These are phyloP conservation scores for Cenchrus fungigraminus DNA, from an alignment of 176 grass and related monocot species.

Conservation along the genomic window DNA sequence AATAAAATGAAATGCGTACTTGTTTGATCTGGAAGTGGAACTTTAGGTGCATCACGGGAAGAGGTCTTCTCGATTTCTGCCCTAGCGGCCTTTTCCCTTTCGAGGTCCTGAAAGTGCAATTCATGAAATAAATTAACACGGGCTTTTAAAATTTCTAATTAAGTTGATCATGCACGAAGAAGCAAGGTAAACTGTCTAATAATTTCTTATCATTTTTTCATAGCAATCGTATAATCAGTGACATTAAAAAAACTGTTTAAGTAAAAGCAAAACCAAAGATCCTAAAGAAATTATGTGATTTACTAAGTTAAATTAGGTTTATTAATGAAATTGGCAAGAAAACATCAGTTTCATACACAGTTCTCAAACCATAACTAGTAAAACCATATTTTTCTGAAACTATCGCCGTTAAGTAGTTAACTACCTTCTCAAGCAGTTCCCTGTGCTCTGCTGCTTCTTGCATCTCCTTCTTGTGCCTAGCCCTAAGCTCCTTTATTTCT, in stretches of 20 bases:
- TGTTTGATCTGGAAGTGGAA: conserved; percentile 66
- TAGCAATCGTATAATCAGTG: neutral
- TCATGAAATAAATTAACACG: conserved; percentile 21
- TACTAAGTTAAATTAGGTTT: neutral
- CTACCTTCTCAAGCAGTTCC: conserved; percentile 92
- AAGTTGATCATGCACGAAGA: conserved; percentile 11
- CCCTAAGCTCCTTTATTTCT: conserved; percentile 89
- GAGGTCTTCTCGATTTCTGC: conserved; percentile 80
- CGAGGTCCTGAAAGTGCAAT: conserved; percentile 75
- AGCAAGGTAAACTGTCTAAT: conserved; percentile 9
- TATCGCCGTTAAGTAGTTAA: conserved; percentile 9
- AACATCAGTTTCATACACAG: conserved; percentile 9
- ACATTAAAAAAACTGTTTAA: conserved; percentile 19
- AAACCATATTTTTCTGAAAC: neutral
- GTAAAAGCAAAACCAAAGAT: conserved; percentile 1
- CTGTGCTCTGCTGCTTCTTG: conserved; percentile 74
- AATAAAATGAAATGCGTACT: conserved; percentile 53
- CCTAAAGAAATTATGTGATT: neutral
- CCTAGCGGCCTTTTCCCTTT: conserved; percentile 79
- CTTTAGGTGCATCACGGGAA: conserved; percentile 61
- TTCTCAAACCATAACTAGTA: conserved; percentile 12
- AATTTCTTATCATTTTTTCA: neutral
- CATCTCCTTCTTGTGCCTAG: conserved; percentile 83
- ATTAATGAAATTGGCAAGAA: conserved; percentile 23
- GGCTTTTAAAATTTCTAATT: neutral